Evolutionary conservation across 2,329 filamentous ascomycete species (phyloP).

Genomic region (Oidium heveae): DNA sequence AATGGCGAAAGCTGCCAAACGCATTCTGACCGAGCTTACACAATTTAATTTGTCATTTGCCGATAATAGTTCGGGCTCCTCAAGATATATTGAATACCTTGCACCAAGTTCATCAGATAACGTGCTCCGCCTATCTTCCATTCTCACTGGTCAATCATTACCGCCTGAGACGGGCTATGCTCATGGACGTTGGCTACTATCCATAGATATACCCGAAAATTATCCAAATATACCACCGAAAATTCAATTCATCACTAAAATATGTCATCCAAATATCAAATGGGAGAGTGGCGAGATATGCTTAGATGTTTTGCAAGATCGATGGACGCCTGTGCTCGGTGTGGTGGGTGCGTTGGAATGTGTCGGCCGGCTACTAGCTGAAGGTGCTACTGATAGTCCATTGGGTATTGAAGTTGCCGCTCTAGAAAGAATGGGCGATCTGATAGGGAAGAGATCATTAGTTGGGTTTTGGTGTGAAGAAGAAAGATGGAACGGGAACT

Average conservation of each 20-base stretch:
- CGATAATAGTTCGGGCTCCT: constrained; percentile 23
- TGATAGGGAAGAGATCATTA: constrained; percentile 32
- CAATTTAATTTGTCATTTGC: constrained; percentile 41
- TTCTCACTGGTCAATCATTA: constrained; percentile 24
- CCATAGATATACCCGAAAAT: constrained; percentile 45
- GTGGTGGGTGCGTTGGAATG: constrained; percentile 49
- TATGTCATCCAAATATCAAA: constrained; percentile 63
- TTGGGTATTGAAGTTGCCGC: constrained; percentile 58
- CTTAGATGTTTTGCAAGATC: constrained; percentile 55
- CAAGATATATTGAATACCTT: constrained; percentile 19
- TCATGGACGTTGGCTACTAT: constrained; percentile 58
- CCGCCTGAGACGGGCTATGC: constrained; percentile 8
- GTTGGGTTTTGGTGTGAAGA: constrained; percentile 45
- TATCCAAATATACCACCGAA: constrained; percentile 62
- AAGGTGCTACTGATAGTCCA: constrained; percentile 47
- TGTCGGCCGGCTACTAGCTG: constrained; percentile 41
- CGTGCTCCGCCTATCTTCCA: constrained; percentile 63
- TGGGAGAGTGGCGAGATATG: constrained; percentile 72
- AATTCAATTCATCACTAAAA: constrained; percentile 58
- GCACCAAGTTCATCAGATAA: constrained; percentile 62
- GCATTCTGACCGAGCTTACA: constrained; percentile 55
- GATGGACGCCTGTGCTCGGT: constrained; percentile 71
- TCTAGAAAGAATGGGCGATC: constrained; percentile 20
- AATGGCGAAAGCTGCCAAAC: constrained; percentile 37
- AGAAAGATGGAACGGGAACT: constrained; percentile 21